Conservation (phyloP, 345 rosid species). For the Rubroshorea leprosula region DNA sequence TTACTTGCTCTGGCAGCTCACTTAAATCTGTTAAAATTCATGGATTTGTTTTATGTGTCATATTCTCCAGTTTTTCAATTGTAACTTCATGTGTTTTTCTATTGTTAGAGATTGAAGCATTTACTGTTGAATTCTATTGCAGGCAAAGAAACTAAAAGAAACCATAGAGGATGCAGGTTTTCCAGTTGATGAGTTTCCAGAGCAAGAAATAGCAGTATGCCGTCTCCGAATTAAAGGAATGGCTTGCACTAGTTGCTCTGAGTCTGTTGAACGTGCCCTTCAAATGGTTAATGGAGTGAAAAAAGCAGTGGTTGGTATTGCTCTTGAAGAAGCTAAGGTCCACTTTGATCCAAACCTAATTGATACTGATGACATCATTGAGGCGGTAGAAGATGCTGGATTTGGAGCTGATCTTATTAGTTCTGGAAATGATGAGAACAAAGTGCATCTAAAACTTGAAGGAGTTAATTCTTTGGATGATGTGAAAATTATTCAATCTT, state of each 20-base stretch:
- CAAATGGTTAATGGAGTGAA: conserved; percentile 57
- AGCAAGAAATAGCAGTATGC: conserved; percentile 45
- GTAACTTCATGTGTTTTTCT: not conserved
- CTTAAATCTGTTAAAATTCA: too few species aligned
- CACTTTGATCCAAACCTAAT: conserved; percentile 52
- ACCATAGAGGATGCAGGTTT: not conserved
- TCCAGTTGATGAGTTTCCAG: not conserved
- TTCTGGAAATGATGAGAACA: conserved; percentile 61
- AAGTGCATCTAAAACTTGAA: conserved; percentile 65
- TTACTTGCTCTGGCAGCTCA: too few species aligned
- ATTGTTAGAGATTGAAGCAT: conserved; percentile 6
- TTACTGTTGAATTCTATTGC: conserved; percentile 10
- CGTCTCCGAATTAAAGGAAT: conserved; percentile 72
- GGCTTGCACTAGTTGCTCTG: conserved; percentile 86
- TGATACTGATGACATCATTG: conserved; percentile 33
- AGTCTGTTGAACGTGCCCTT: conserved; percentile 62
- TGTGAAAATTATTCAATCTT: conserved; percentile 43
- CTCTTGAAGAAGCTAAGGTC: conserved; percentile 84
- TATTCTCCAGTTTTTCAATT: not conserved
- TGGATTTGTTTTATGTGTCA: not conserved
- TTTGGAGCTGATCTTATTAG: conserved; percentile 70
- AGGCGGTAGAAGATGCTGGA: conserved; percentile 56
- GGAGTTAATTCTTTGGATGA: conserved; percentile 50
- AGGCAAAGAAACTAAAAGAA: not conserved
- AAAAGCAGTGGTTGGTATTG: conserved; percentile 75